phyloP scores from a whole-genome alignment of 495 filamentous ascomycete genomes.

The Tuber brumale region DNA sequence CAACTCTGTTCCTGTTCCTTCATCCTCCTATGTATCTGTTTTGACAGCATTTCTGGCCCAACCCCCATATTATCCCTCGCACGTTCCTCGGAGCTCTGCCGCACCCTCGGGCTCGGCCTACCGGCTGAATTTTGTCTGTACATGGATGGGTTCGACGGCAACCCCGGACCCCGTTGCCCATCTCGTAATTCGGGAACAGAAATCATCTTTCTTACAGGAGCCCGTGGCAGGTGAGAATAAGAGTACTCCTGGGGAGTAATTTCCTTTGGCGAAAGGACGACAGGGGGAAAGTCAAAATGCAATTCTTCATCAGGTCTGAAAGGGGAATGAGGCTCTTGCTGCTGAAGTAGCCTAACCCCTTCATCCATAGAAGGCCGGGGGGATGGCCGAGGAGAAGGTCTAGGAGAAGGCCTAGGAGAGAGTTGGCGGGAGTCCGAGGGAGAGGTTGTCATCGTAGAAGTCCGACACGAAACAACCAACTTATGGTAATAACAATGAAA shows the following conservation, averaged over 20 bases:
- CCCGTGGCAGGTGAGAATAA: constrained; percentile 28
- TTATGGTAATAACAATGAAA: constrained; percentile 28
- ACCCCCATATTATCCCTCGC: constrained; percentile 25
- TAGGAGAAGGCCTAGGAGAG: background rate
- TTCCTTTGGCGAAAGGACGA: constrained; percentile 20
- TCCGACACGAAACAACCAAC: background rate
- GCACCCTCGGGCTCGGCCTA: constrained; percentile 21
- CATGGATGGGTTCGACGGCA: constrained; percentile 21
- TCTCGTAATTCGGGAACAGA: constrained; percentile 34
- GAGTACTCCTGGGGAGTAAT: constrained; percentile 25
- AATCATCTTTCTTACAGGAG: constrained; percentile 34
- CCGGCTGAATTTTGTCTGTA: constrained; percentile 35
- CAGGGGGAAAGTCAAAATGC: constrained; percentile 35
- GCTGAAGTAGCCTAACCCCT: constrained; percentile 29
- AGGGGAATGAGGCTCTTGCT: constrained; percentile 34
- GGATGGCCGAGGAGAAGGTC: constrained; percentile 28
- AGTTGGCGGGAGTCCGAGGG: background rate
- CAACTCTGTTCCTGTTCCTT: constrained; percentile 31
- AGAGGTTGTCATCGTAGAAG: constrained; percentile 1
- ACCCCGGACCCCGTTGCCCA: constrained; percentile 10
- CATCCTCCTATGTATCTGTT: constrained; percentile 31
- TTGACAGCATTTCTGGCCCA: constrained; percentile 22
- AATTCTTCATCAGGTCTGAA: constrained; percentile 34
- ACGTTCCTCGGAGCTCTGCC: constrained; percentile 17
- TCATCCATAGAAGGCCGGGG: constrained; percentile 35